Base-by-base conservation (phyloP, 192 early-diverging fungal genomes). In the Piromyces finnis region DNA sequence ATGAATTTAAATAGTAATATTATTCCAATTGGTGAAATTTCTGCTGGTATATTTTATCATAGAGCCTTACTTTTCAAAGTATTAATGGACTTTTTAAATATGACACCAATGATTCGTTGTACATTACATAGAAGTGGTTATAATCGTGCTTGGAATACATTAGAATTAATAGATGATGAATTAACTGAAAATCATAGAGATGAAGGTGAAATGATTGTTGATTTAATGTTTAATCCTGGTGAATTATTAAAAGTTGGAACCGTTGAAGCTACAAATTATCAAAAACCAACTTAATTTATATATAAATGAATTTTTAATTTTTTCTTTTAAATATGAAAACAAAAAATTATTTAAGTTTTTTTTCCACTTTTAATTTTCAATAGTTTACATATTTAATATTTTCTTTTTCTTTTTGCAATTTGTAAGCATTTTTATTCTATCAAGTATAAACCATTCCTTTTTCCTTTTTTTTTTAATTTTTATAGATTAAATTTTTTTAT, bases 11-110 rank as follows among this genome's bases (percentile, higher is more conserved):
- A 78, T 28, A 79, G 83, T 15, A 90, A 90, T 80, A 86, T 89
- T 26, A 39, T 90, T 27, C 85, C 82, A n/a, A 77, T 90, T 18
- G 89, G 89, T 3, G 27, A 78, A 27, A 80, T 90, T 17, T 78
- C 36, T 7, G 81, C 81, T 26, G 89, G 89, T 14, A 90, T 87
- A 3, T 90, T 90, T 77, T 90, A 90, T 79, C 89, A 90, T 78
- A 77, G 89, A 30, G 89, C 89, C 1, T 78, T 90, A 35, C 85
- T 90, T n/a, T 90, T 90, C 81, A 90, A 90, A 77, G 85, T 79
- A 26, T 29, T 90, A 0, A 87, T 86, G 83, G 89, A 90, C 80
- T 78, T 81, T 79, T 81, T 89, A 26, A 86, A 85, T 26, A 32
- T 89, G 26, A 81, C 81, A 13, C 85, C 86, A 7, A 29, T 89